Evolutionary conservation across 202 grass and related monocot species (phyloP), one percentile per base, ranked within the genome.

Genomic region (Schoenoplectus triqueter): DNA sequence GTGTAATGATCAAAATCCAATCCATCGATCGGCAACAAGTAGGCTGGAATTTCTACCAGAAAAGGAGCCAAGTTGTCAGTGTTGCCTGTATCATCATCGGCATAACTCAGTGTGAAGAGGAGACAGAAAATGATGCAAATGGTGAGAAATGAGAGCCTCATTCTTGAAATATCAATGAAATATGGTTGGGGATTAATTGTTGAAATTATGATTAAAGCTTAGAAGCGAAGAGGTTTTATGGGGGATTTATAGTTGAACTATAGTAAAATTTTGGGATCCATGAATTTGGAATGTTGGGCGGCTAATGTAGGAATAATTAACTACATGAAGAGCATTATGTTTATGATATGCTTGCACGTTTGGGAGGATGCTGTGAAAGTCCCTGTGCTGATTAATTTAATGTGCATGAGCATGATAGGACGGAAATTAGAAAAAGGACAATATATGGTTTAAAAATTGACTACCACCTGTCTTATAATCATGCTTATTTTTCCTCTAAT

Each of bases 1-100:
- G 7, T 1, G 89, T 99, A 92, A 91, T 90, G 88, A n/a, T 40
- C 40, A 13, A 69, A 22, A 64, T 69, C 44, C 0, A 99, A 89
- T 8, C 89, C 90, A 8, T 68, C 82, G 31, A 65, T 86, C 1
- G 85, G 54, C 46, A 64, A 8, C 65, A 66, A 21, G 66, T 95
- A 91, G 8, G 80, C 81, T 19, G 85, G 87, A 2, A 69, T 70
- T 21, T 83, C 65, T 9, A 61, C 52, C 15, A 5, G 6, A 44
- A 78, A 78, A 44, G 75, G 75, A n/a, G 39, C 1, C 5, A 1
- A 1, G 1, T 42, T 10, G 31, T 45, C 51, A 0, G 52, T 56
- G 7, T 61, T 78, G 6, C 2, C 39, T 2, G 21, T 61, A 44
- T 78, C 54, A 22, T 74, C 10, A 18, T 17, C 13, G 39, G 75